phyloP scores from a whole-genome alignment of 352 stramenopile genomes.

The Phytophthora sojae region DNA sequence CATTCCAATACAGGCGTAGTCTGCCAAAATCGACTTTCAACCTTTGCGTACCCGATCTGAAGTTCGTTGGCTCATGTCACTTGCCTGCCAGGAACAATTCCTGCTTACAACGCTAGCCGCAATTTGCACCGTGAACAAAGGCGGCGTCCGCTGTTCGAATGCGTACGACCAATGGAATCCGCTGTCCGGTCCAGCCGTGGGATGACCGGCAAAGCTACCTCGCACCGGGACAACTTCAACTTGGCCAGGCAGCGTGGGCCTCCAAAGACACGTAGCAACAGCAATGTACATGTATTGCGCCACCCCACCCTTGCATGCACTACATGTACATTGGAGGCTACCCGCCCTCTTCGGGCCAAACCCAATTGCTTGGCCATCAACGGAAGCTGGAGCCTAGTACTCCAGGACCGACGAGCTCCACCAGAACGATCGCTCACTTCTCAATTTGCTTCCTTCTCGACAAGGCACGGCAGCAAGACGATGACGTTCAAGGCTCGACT shows the following conservation, averaged over 20 bases:
- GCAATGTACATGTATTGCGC: not conserved
- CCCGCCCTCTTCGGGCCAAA: too few relatives aligned
- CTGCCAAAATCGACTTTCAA: too few relatives aligned
- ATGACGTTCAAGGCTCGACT: conserved; percentile 27
- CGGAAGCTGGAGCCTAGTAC: not conserved
- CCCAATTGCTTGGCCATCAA: not conserved
- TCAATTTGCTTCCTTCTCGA: conserved; percentile 24
- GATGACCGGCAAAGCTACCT: conserved; percentile 3
- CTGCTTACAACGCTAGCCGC: conserved; percentile 5
- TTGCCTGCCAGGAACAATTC: too few relatives aligned
- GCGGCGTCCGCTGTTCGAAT: conserved; percentile 1
- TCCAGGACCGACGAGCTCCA: not conserved
- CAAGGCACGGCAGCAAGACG: conserved; percentile 11
- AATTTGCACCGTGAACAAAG: conserved; percentile 30
- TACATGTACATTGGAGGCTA: too few relatives aligned
- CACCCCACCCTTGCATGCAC: not conserved
- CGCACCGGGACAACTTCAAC: conserved; percentile 22
- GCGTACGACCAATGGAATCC: not conserved
- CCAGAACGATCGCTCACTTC: conserved; percentile 13
- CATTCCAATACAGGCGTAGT: too few relatives aligned
- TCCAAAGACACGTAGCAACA: conserved; percentile 10
- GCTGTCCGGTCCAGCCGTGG: not conserved
- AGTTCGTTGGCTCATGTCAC: not conserved
- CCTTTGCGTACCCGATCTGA: too few relatives aligned
- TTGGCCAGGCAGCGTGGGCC: not conserved